Evolutionary conservation across 768 basidiomycete genomes (phyloP), one percentile per base, ranked within the genome.

Genomic region (Tricholoma furcatifolium): DNA sequence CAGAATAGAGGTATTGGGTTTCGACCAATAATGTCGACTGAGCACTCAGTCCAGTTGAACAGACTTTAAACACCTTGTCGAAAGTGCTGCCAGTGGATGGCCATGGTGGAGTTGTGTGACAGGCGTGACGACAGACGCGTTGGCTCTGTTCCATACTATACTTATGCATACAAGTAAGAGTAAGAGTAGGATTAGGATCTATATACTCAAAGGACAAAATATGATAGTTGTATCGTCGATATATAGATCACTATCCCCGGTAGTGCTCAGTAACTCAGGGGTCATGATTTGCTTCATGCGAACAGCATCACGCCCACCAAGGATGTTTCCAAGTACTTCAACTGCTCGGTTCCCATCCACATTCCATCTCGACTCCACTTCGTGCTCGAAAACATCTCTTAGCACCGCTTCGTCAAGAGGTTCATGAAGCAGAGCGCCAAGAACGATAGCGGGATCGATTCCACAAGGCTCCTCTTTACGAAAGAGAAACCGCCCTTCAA

Each of bases 311-410:
- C 45, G 27, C 15, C 59, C 59, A 38, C 50, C 58, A 31, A 60
- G 59, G 24, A 60, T 51, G 31, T 60, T 57, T 11, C 55, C 59
- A 12, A 60, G 50, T 12, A 60, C 14, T 18, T 60, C 56, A n/a
- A 60, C 56, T 10, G 50, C 56, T 14, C 59, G 38, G 36, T 60
- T 60, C 14, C 53, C 56, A 20, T 50, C 49, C 12, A 30, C 42
- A 42, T 57, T 51, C 59, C 56, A 60, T 43, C 44, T 46, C 21
- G 43, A 39, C n/a, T 55, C 56, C 5, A 60, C 53, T 35, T 52
- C 51, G 18, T 60, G 53, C 2, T 57, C 43, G 21, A 60, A 60
- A 8, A 57, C 53, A 8, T 35, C 43, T 36, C 17, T 34, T 8
- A 57, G 46, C 0, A 50, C 49, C 10, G 27, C 17, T 21, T 51